Percentiles rank a stretch among this genome's conserved stretches.
Evolutionary conservation across 2,329 filamentous ascomycete genomes (phyloP).

Genomic region (Hymenoscyphus scutula): DNA sequence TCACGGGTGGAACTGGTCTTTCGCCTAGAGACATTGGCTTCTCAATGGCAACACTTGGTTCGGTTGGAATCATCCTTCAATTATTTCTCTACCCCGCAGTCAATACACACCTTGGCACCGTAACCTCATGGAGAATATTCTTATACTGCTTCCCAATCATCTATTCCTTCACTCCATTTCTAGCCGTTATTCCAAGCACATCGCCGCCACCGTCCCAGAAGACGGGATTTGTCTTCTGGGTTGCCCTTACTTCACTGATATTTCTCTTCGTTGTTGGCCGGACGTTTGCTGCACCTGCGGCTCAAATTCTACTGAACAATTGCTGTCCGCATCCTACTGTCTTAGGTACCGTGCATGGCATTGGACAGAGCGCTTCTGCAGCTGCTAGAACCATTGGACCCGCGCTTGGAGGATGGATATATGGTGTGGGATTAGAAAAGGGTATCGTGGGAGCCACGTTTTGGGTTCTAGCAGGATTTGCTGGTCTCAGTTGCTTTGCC

Average conservation of each 20-base stretch:
- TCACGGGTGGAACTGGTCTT: slow-evolving; percentile 73
- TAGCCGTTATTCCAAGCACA: slow-evolving; percentile 60
- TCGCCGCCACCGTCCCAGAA: slow-evolving; percentile 32
- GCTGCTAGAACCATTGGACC: slow-evolving; percentile 60
- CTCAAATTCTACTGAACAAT: slow-evolving; percentile 61
- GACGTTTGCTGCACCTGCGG: slow-evolving; percentile 63
- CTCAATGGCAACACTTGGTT: slow-evolving; percentile 73
- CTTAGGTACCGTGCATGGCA: slow-evolving; percentile 55
- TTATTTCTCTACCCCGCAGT: slow-evolving; percentile 68
- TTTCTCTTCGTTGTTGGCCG: slow-evolving; percentile 69
- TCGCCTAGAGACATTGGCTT: slow-evolving; percentile 69
- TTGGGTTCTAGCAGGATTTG: slow-evolving; percentile 48
- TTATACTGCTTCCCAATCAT: slow-evolving; percentile 68
- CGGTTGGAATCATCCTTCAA: slow-evolving; percentile 72
- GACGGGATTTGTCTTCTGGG: slow-evolving; percentile 31
- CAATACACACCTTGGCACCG: slow-evolving; percentile 64
- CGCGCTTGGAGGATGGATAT: slow-evolving; percentile 57
- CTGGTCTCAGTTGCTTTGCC: slow-evolving; percentile 48
- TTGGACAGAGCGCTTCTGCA: slow-evolving; percentile 58
- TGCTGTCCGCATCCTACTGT: slow-evolving; percentile 58
- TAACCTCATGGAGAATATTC: slow-evolving; percentile 66
- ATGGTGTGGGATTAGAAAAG: slow-evolving; percentile 55
- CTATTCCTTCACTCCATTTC: slow-evolving; percentile 68
- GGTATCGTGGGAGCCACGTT: slow-evolving; percentile 51
- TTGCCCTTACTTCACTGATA: slow-evolving; percentile 38